phyloP scores from a whole-genome alignment of 148 eudicot genomes.

The Dianthus caryophyllus region DNA sequence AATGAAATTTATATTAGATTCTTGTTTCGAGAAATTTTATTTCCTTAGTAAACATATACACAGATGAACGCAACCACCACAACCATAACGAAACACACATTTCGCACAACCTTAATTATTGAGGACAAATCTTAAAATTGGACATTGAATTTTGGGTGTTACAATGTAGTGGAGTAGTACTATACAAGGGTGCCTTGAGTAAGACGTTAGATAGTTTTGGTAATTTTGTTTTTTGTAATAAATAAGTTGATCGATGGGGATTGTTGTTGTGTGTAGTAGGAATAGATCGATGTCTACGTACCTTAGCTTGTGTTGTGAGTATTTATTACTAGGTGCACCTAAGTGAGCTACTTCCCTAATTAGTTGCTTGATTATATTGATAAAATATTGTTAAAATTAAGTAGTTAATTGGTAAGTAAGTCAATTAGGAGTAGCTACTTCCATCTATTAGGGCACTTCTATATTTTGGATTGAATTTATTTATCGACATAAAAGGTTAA shows the following conservation, averaged over 20 bases:
- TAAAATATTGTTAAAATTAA: not conserved
- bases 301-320: not conserved
- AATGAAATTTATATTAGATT: too few relatives aligned
- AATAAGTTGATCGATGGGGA: constrained; percentile 7
- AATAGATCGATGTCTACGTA: constrained; percentile 5
- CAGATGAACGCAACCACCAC: too few relatives aligned
- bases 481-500: too few relatives aligned
- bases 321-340: not conserved
- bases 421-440: not conserved
- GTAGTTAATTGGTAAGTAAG: not conserved
- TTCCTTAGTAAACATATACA: too few relatives aligned
- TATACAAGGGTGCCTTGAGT: not conserved
- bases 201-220: not conserved
- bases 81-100: too few relatives aligned
- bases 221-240: constrained; percentile 1
- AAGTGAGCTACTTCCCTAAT: not conserved
- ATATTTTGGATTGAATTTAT: too few relatives aligned
- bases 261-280: constrained; percentile 10
- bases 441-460: too few relatives aligned
- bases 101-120: not conserved
- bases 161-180: too few relatives aligned
- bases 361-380: not conserved
- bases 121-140: not conserved
- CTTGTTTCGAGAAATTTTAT: too few relatives aligned
- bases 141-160: not conserved